These are phyloP conservation scores for Hypholoma sublateritium DNA, from an alignment of 768 basidiomycete genomes.

Conservation along the genomic window DNA sequence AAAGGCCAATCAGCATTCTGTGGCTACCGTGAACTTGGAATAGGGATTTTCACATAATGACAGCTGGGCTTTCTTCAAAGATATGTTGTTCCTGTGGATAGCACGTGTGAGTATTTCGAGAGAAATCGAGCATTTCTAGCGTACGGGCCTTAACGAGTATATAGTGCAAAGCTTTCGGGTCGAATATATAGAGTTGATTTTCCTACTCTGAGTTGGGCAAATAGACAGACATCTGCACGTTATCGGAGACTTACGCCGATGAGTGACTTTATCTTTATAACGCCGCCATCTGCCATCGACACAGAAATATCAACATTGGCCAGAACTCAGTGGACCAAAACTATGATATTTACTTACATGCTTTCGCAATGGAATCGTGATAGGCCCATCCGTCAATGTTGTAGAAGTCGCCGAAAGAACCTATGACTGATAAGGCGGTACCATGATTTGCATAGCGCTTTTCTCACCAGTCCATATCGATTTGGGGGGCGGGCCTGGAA, in stretches of 20 bases:
- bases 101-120: not conserved
- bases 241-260: conserved; percentile 27
- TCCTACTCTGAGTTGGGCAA: not conserved
- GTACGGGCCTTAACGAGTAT: conserved; percentile 38
- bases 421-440: conserved; percentile 12
- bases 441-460: too few species aligned
- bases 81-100: conserved; percentile 1
- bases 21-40: not conserved
- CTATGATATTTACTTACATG: conserved; percentile 22
- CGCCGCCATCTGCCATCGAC: conserved; percentile 23
- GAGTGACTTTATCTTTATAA: conserved; percentile 27
- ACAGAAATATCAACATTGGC: not conserved
- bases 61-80: conserved; percentile 1
- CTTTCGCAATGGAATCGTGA: conserved; percentile 27
- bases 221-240: not conserved
- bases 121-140: not conserved
- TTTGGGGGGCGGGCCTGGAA: conserved; percentile 37
- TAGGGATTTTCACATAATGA: not conserved
- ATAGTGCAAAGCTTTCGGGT: conserved; percentile 45
- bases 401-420: conserved; percentile 30
- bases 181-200: conserved; percentile 37
- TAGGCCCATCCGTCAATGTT: conserved; percentile 31
- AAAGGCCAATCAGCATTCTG: not conserved
- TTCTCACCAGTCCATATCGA: conserved; percentile 21
- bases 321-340: too few species aligned